Base-by-base conservation (phyloP, 2,329 filamentous ascomycete genomes). In the Xylariaceae sp. region DNA sequence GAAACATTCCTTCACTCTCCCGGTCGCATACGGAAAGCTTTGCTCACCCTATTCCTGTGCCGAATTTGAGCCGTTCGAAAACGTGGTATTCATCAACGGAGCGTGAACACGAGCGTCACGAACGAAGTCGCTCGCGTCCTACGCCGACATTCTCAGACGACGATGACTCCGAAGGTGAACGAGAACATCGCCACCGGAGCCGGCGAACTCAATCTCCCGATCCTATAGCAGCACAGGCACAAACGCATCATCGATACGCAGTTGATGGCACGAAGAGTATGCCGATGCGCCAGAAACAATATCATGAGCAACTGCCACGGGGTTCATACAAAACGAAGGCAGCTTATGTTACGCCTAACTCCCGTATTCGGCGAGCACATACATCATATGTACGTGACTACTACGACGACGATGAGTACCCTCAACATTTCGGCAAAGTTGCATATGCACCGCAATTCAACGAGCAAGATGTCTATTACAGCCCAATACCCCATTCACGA, bases 121-220 rank as follows among this genome's bases (percentile, higher is more conserved):
- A 60, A 46, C 49, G 53, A 30, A 56, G 54, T 41, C 57, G 52
- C 18, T 51, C 56, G 29, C 57, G 54, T 39, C 39, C 26, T 29
- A 44, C 34, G 16, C 15, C 43, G 7, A 39, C 21, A 2, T 63
- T 59, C 29, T 39, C 58, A 18, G 54, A 57, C 9, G 61, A 62
- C 12, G 65, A 64, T 8, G 63, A 63, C 2, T 66, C 65, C 1
- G 66, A 65, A 4, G 62, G 63, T 6, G 65, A 64, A 9, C 57
- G 58, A 29, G 63, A 64, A 16, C 60, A 49, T 30, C 61, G 55
- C 13, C 59, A 58, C 43, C 62, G 57, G 13, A 56, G 53, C 44
- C 63, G 63, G 22, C 59, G 61, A 34, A 61, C 54, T 13, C 58
- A 61, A 15, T 67, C 65, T 37, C 65, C 65, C 10, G 65, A 64